These are phyloP conservation scores for Phytophthora tubulina DNA, from an alignment of 352 stramenopile species.

Conservation along the genomic window DNA sequence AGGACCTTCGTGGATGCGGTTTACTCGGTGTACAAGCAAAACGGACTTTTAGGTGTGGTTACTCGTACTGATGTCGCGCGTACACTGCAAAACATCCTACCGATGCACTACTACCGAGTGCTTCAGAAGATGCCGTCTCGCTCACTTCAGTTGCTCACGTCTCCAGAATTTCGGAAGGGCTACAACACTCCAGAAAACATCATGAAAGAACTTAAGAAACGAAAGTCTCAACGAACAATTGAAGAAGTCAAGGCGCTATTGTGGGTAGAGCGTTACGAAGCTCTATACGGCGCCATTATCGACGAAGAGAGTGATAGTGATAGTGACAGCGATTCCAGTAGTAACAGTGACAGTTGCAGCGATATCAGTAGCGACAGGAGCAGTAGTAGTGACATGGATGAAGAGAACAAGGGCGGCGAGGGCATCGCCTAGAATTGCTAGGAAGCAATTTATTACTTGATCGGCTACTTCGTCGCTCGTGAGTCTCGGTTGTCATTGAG, in stretches of 20 bases:
- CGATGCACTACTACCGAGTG: conserved; percentile 47
- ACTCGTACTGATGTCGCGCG: conserved; percentile 44
- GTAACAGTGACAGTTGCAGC: conserved; percentile 7
- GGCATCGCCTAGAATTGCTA: conserved; percentile 3
- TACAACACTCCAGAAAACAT: conserved; percentile 43
- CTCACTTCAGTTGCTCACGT: conserved; percentile 25
- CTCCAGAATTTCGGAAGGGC: conserved; percentile 28
- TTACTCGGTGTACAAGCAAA: conserved; percentile 52
- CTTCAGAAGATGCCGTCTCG: conserved; percentile 32
- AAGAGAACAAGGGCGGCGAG: background rate
- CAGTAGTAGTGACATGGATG: conserved; percentile 4
- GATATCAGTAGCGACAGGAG: conserved; percentile 7
- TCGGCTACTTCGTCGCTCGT: background rate
- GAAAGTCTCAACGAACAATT: conserved; percentile 5
- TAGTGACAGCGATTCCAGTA: conserved; percentile 7
- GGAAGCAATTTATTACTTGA: too few species aligned
- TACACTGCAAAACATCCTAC: conserved; percentile 49
- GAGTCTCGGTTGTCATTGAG: background rate
- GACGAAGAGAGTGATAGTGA: conserved; percentile 27
- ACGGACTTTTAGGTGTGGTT: conserved; percentile 49
- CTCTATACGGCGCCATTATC: conserved; percentile 31
- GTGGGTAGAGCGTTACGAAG: conserved; percentile 58
- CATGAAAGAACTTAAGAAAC: conserved; percentile 32
- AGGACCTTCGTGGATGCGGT: conserved; percentile 55
- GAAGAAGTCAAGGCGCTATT: conserved; percentile 55